These are phyloP conservation scores for Hypoxylon crocopeplum DNA, from an alignment of 495 filamentous ascomycete species.

Conservation along the genomic window DNA sequence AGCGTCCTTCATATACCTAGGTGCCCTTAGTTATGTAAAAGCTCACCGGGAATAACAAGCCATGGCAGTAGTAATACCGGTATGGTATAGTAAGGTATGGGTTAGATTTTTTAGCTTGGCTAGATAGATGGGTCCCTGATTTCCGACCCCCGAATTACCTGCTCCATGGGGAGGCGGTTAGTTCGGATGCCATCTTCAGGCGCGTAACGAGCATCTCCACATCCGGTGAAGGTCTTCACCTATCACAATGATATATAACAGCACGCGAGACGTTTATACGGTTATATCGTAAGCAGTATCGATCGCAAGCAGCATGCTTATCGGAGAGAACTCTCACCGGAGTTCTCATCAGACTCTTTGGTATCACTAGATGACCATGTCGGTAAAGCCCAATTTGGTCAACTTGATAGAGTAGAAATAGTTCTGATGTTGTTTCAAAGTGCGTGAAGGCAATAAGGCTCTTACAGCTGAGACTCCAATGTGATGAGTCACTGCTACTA, in stretches of 20 bases:
- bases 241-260: not conserved
- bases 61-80: not conserved
- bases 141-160: constrained; percentile 13
- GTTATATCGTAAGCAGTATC: not conserved
- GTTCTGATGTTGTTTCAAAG: too few relatives aligned
- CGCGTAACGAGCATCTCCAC: constrained; percentile 14
- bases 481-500: too few relatives aligned
- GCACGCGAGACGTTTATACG: not conserved
- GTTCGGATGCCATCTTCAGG: not conserved
- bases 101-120: not conserved
- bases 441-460: too few relatives aligned
- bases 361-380: too few relatives aligned
- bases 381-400: too few relatives aligned
- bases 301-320: not conserved
- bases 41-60: constrained; percentile 16
- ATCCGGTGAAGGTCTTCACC: constrained; percentile 2
- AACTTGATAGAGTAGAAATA: too few relatives aligned
- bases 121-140: not conserved
- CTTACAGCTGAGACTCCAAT: too few relatives aligned
- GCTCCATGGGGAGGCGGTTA: constrained; percentile 23
- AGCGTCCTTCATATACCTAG: too few relatives aligned
- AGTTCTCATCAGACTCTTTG: not conserved
- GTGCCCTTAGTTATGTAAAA: constrained; percentile 27
- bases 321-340: not conserved
- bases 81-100: not conserved